phyloP scores from a whole-genome alignment of 1,284 basidiomycete genomes.

The Rhodotorula sp. region DNA sequence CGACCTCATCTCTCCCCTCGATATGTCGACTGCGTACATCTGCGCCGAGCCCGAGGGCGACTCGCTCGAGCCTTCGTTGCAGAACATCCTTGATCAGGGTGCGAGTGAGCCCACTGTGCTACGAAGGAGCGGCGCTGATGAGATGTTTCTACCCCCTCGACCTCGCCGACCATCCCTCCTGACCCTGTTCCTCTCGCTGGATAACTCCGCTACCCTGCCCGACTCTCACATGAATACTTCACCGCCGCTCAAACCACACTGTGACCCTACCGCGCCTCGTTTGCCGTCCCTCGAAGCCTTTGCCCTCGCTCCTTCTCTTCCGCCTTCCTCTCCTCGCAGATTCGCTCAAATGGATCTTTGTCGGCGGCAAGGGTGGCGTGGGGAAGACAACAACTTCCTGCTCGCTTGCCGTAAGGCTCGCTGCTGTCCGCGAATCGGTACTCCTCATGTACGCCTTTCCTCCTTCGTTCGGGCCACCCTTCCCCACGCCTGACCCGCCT shows the following conservation, averaged over 20 bases:
- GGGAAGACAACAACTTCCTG: slow-evolving; percentile 96
- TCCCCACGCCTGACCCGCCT: background rate
- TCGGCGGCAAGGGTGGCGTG: slow-evolving; percentile 49
- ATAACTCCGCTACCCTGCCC: too few relatives aligned
- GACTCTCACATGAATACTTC: too few relatives aligned
- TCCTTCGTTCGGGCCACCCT: too few relatives aligned
- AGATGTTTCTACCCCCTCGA: background rate
- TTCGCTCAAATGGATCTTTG: slow-evolving; percentile 46
- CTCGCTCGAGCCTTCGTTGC: slow-evolving; percentile 26
- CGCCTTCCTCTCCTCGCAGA: background rate
- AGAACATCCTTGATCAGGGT: slow-evolving; percentile 44
- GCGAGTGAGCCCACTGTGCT: background rate
- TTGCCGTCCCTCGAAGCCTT: too few relatives aligned
- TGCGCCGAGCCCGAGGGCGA: slow-evolving; percentile 40
- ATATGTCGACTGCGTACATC: slow-evolving; percentile 22
- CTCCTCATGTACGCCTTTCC: slow-evolving; percentile 76
- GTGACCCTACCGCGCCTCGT: too few relatives aligned
- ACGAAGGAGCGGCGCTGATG: too few relatives aligned
- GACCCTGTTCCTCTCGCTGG: background rate
- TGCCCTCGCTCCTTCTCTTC: too few relatives aligned
- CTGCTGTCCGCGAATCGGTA: slow-evolving; percentile 80
- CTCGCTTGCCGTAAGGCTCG: slow-evolving; percentile 90
- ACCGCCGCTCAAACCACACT: too few relatives aligned
- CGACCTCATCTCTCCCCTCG: background rate
- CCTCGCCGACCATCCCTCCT: background rate